Evolutionary conservation across 495 filamentous ascomycete genomes (phyloP), one percentile per base, ranked within the genome.

Genomic region (Glonium stellatum): DNA sequence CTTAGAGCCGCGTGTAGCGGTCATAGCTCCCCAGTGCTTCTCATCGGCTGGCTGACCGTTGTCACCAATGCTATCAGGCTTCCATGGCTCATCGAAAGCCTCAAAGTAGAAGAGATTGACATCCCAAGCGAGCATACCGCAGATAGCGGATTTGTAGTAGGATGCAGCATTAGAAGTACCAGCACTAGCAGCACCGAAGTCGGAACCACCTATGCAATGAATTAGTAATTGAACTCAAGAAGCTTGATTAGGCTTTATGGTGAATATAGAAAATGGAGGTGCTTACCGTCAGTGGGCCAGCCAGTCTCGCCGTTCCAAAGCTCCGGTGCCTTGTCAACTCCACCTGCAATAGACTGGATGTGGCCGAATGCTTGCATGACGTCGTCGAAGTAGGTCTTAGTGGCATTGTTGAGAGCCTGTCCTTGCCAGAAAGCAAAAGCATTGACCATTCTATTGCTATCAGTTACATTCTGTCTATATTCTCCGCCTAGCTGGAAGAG

Each of bases 361-460:
- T 84, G 85, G n/a, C 73, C 71, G 67, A 86, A 80, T 12, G 88
- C 87, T 72, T 85, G 83, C 64, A 77, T 75, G 68, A 92, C 82
- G 67, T 91, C 88, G 63, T 88, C 80, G 66, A 89, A 83, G 77
- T 89, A 91, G 62, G 81, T 86, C 55, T 79, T 70, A 35, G 82
- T 82, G 35, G 86, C 84, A 67, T 89, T 83, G 63, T 74, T 72
- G 57, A 83, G 79, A 10, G 75, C 72, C 65, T 82, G 79, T 41
- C 80, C 84, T 70, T 92, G 88, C 88, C 88, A 91, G 80, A 90
- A 92, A 35, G 84, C 82, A 69, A 92, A 92, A n/a, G 85, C 88
- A 67, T 92, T 92, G 70, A 80, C 80, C 37, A 92, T 75, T 22
- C 25, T 42, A 39, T 48, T 51, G 1, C 44, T 1, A 15, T 51